Evolutionary conservation across 192 early-diverging fungal species (phyloP).

Genomic region (Pilobolus umbonatus): DNA sequence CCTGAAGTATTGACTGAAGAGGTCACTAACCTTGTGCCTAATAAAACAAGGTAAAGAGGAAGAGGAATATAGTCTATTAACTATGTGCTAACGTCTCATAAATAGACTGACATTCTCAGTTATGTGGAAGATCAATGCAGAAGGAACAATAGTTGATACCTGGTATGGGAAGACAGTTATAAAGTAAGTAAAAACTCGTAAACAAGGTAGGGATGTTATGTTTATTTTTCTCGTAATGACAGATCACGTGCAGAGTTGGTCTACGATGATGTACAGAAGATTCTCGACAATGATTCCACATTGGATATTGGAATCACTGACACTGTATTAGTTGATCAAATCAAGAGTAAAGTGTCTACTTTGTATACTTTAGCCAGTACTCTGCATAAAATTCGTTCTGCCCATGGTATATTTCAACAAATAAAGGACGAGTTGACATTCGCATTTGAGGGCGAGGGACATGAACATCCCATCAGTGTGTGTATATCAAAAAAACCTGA

Average conservation of each 20-base stretch:
- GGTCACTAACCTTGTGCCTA: slow-evolving; percentile 86
- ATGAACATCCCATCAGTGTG: slow-evolving; percentile 73
- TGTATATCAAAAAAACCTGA: slow-evolving; percentile 84
- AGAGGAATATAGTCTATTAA: not conserved
- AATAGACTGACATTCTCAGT: slow-evolving; percentile 54
- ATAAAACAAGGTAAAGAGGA: slow-evolving; percentile 56
- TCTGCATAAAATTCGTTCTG: not conserved
- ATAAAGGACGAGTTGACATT: slow-evolving; percentile 7
- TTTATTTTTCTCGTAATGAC: not conserved
- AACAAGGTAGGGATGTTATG: not conserved
- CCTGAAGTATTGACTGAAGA: slow-evolving; percentile 86
- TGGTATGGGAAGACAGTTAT: slow-evolving; percentile 60
- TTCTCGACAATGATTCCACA: slow-evolving; percentile 10
- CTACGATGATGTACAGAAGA: slow-evolving; percentile 43
- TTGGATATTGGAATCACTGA: not conserved
- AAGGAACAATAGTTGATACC: slow-evolving; percentile 77
- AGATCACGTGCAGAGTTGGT: slow-evolving; percentile 83
- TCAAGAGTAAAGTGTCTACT: not conserved
- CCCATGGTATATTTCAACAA: slow-evolving; percentile 12
- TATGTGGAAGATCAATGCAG: slow-evolving; percentile 91
- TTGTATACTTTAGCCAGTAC: not conserved
- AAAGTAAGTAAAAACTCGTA: slow-evolving; percentile 17
- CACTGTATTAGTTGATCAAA: not conserved
- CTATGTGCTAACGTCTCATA: not conserved
- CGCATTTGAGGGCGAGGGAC: slow-evolving; percentile 31